A percentile compares a stretch with the other conserved stretches of the same genome.
phyloP scores from a whole-genome alignment of 2,329 filamentous ascomycete species.

The Botrytis byssoidea region DNA sequence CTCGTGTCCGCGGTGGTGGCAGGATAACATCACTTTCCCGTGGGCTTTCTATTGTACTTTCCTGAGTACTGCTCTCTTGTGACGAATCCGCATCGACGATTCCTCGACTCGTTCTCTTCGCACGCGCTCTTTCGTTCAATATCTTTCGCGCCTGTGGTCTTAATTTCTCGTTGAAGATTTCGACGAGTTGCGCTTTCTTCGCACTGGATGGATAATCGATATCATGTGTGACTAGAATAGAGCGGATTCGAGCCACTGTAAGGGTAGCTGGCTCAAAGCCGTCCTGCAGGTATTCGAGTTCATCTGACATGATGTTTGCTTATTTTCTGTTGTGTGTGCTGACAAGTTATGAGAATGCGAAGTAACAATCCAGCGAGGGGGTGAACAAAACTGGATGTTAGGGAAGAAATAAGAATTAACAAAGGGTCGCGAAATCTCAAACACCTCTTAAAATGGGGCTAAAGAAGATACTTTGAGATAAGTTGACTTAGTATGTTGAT shows the following conservation, averaged over 20 bases:
- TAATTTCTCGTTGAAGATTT: constrained; percentile 77
- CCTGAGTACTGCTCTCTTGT: constrained; percentile 45
- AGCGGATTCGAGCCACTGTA: constrained; percentile 84
- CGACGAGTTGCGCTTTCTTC: constrained; percentile 86
- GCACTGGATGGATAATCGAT: constrained; percentile 82
- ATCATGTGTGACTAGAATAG: constrained; percentile 86
- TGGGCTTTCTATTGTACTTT: constrained; percentile 6
- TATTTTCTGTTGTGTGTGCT: neutral
- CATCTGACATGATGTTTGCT: constrained; percentile 22
- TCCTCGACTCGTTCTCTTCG: constrained; percentile 82
- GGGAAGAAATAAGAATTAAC: neutral
- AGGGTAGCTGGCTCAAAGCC: constrained; percentile 81
- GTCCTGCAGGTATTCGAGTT: constrained; percentile 74
- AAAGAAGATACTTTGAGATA: neutral
- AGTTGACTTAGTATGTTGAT: neutral
- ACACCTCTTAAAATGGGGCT: neutral
- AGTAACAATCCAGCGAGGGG: neutral
- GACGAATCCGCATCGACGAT: constrained; percentile 64
- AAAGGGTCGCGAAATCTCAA: neutral
- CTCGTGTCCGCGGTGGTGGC: constrained; percentile 49
- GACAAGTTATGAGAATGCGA: neutral
- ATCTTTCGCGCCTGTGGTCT: constrained; percentile 76
- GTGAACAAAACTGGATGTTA: neutral
- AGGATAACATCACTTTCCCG: constrained; percentile 44
- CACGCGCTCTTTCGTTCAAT: constrained; percentile 69